A percentile compares a stretch with the other conserved stretches of the same genome.
phyloP scores from a whole-genome alignment of 441 rosid species.

The California macrophylla region DNA sequence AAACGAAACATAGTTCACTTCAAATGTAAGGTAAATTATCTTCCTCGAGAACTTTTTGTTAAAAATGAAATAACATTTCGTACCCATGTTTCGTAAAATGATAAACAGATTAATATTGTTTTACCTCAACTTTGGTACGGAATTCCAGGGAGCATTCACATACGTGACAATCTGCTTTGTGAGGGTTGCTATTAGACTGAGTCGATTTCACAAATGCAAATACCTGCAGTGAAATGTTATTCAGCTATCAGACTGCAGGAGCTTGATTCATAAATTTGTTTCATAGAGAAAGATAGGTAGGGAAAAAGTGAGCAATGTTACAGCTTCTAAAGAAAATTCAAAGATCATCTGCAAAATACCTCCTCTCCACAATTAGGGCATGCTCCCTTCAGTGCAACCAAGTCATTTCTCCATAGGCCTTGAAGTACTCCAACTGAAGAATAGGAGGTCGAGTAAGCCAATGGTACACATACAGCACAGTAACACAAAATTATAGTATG shows the following conservation, averaged over 20 bases:
- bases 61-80: neutral
- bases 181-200: conserved; percentile 47
- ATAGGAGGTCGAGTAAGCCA: neutral
- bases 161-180: conserved; percentile 85
- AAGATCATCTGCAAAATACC: neutral
- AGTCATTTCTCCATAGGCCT: conserved; percentile 80
- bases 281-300: neutral
- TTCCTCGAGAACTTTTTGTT: neutral
- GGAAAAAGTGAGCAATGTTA: neutral
- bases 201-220: conserved; percentile 76
- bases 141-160: conserved; percentile 74
- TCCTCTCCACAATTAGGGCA: conserved; percentile 88
- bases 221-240: conserved; percentile 38
- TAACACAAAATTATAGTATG: neutral
- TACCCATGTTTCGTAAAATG: neutral
- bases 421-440: conserved; percentile 63
- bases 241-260: neutral
- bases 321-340: neutral
- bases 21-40: neutral
- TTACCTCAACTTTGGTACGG: conserved; percentile 79
- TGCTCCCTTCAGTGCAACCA: conserved; percentile 74
- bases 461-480: neutral
- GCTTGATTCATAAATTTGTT: neutral
- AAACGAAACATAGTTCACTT: neutral
- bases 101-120: conserved; percentile 1